A percentile compares a stretch with the other conserved stretches of the same genome.
Conservation (phyloP, 1,139 yeast genomes). For the Geotrichum restrictum region DNA sequence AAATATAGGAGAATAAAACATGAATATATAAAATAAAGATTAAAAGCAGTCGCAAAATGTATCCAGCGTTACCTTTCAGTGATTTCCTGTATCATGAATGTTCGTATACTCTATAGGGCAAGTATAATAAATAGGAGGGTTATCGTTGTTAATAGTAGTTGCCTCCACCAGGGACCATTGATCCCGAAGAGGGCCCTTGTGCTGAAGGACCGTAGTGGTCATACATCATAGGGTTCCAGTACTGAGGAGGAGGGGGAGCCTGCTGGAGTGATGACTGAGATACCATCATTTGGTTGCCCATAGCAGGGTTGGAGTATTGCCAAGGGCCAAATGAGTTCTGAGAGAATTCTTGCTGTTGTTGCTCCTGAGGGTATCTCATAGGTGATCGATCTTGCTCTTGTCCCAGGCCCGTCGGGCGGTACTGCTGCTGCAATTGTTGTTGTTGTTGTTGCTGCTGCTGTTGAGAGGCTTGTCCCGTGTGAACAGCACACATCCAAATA, state of each 20-base stretch:
- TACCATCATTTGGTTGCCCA: background rate
- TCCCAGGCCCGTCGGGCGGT: background rate
- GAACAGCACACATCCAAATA: constrained; percentile 93
- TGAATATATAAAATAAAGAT: background rate
- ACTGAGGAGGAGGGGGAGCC: constrained; percentile 2
- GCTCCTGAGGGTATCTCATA: background rate
- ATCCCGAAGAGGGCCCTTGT: background rate
- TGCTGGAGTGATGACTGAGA: background rate
- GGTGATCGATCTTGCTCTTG: background rate
- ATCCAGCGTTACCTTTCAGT: background rate
- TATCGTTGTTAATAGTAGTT: background rate
- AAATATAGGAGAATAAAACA: background rate
- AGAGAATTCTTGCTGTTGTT: background rate
- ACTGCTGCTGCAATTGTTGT: constrained; percentile 4
- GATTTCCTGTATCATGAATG: constrained; percentile 3
- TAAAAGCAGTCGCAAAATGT: background rate
- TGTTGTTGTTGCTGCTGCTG: constrained; percentile 9
- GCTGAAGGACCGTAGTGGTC: constrained; percentile 1
- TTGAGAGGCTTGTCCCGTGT: constrained; percentile 13
- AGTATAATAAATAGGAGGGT: constrained; percentile 5
- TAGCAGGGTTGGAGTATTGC: background rate
- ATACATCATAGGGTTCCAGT: constrained; percentile 6
- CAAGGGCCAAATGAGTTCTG: background rate
- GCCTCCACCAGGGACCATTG: constrained; percentile 5
- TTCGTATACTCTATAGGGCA: constrained; percentile 9